These are phyloP conservation scores for Metschnikowia lunata DNA, from an alignment of 805 yeast species.

Conservation along the genomic window DNA sequence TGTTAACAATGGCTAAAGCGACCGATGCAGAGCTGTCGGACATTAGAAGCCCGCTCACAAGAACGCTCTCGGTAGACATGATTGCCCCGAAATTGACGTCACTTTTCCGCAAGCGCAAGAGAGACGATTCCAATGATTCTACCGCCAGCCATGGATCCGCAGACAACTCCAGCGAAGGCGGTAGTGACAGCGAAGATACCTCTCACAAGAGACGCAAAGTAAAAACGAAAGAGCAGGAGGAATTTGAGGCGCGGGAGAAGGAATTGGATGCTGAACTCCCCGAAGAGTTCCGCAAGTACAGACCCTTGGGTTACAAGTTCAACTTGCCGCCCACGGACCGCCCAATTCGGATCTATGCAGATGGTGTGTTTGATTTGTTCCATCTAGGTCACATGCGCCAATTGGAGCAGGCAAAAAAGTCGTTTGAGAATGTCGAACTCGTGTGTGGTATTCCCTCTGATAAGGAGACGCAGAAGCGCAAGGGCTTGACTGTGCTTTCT, in stretches of 20 bases:
- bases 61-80: constrained; percentile 39
- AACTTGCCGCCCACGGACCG: constrained; percentile 82
- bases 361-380: constrained; percentile 95
- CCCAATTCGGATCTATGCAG: constrained; percentile 93
- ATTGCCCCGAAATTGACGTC: constrained; percentile 35
- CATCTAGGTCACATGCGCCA: constrained; percentile 98
- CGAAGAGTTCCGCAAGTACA: constrained; percentile 63
- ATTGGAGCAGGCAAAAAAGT: constrained; percentile 91
- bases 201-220: constrained; percentile 21
- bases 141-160: constrained; percentile 8
- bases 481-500: constrained; percentile 87
- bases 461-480: constrained; percentile 81
- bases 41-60: constrained; percentile 19
- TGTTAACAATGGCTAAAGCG: constrained; percentile 5
- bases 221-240: constrained; percentile 25
- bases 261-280: constrained; percentile 63
- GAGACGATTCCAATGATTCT: constrained; percentile 13
- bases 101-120: constrained; percentile 20
- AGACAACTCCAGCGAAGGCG: constrained; percentile 9
- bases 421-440: constrained; percentile 76
- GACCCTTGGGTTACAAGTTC: constrained; percentile 76
- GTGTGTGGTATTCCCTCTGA: constrained; percentile 94
- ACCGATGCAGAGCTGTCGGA: constrained; percentile 9
- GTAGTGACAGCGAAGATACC: constrained; percentile 8
- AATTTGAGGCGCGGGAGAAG: constrained; percentile 46